Conservation (phyloP, 176 grass and related monocot genomes). For the Avena sativa region DNA sequence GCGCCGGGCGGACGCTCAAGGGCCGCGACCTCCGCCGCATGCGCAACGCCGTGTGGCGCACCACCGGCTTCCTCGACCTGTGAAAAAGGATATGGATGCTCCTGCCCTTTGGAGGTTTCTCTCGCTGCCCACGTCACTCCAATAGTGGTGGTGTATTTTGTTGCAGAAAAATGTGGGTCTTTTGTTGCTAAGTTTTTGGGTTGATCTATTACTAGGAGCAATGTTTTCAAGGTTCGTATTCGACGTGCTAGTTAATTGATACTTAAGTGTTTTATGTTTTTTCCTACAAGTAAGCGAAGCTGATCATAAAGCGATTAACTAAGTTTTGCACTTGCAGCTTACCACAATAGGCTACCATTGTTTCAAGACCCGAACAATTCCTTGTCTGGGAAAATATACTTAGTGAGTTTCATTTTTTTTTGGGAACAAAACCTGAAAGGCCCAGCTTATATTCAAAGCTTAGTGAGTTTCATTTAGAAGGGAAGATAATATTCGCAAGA, state of each 20-base stretch:
- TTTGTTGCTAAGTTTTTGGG: slow-evolving; percentile 21
- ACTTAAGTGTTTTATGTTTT: slow-evolving; percentile 30
- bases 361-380: not conserved
- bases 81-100: slow-evolving; percentile 45
- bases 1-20: slow-evolving; percentile 77
- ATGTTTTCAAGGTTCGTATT: slow-evolving; percentile 17
- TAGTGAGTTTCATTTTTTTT: no score
- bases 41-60: slow-evolving; percentile 80
- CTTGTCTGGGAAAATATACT: not conserved
- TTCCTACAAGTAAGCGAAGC: not conserved
- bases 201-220: not conserved
- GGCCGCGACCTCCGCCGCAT: slow-evolving; percentile 81
- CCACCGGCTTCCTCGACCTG: slow-evolving; percentile 89
- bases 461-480: not conserved
- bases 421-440: no score
- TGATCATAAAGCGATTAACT: not conserved
- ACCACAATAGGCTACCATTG: not conserved
- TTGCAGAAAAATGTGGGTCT: slow-evolving; percentile 7
- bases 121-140: slow-evolving; percentile 2
- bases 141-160: slow-evolving; percentile 7
- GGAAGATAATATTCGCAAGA: not conserved
- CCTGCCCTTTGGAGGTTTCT: slow-evolving; percentile 52
- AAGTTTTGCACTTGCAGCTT: not conserved
- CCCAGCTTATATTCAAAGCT: no score
- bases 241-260: not conserved